Evolutionary conservation across 2,329 filamentous ascomycete genomes (phyloP).

Genomic region (Pyrenochaeta sp.): DNA sequence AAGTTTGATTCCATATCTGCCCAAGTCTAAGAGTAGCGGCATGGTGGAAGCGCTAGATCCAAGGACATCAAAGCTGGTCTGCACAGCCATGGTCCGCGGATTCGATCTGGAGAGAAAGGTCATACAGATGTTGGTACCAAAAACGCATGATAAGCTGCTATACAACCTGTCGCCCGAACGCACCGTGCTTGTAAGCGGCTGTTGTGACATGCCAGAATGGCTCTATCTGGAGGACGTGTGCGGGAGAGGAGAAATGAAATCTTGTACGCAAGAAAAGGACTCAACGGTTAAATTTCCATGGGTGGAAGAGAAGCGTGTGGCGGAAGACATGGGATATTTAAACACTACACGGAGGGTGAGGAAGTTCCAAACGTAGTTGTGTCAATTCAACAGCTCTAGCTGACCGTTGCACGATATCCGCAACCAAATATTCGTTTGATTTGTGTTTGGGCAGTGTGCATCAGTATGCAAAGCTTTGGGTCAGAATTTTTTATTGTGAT

Average conservation of each 20-base stretch:
- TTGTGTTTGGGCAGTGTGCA: too few relatives aligned
- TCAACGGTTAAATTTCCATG: slow-evolving; percentile 13
- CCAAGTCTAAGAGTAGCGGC: slow-evolving; percentile 55
- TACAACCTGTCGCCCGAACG: slow-evolving; percentile 29
- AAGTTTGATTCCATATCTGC: slow-evolving; percentile 70
- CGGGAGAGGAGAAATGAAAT: slow-evolving; percentile 1
- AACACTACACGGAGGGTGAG: slow-evolving; percentile 38
- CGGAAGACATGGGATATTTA: slow-evolving; percentile 43
- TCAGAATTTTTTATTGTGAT: too few relatives aligned
- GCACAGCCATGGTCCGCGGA: slow-evolving; percentile 74
- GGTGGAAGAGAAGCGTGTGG: slow-evolving; percentile 25
- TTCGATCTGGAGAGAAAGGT: slow-evolving; percentile 65
- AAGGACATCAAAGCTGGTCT: slow-evolving; percentile 65
- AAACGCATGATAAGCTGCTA: slow-evolving; percentile 46
- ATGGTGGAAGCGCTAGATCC: slow-evolving; percentile 64
- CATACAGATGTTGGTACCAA: slow-evolving; percentile 73
- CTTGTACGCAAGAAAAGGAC: not conserved
- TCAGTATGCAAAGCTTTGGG: too few relatives aligned
- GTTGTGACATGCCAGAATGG: slow-evolving; percentile 45
- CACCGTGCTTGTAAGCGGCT: slow-evolving; percentile 44
- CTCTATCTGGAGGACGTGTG: slow-evolving; percentile 45
- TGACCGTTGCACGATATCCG: not conserved
- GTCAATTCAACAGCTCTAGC: not conserved
- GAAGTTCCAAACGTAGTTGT: slow-evolving; percentile 32
- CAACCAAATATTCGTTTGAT: too few relatives aligned